Evolutionary conservation across 306 rosid genomes (phyloP).

Genomic region (Gleditsia sinensis): DNA sequence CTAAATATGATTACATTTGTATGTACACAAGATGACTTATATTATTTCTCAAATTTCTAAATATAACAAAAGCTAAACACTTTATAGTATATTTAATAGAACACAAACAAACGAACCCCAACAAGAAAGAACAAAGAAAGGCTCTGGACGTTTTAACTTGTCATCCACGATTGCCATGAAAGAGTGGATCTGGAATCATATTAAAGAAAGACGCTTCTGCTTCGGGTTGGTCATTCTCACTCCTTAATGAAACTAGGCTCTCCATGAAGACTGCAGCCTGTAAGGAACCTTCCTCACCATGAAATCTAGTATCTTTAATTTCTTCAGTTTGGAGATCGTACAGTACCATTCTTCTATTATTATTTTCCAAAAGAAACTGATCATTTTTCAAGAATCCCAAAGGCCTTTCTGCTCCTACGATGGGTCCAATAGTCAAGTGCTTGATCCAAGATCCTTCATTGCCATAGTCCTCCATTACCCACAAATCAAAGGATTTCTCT

Average conservation of each 20-base stretch:
- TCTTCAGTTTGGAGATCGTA: not conserved
- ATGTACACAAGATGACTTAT: no score
- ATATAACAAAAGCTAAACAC: no score
- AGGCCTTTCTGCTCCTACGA: not conserved
- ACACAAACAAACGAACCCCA: no score
- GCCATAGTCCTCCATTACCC: conserved; percentile 18
- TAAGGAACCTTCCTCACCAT: not conserved
- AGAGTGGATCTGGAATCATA: not conserved
- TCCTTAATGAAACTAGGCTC: not conserved
- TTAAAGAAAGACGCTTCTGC: not conserved
- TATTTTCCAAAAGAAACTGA: not conserved
- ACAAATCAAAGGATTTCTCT: conserved; percentile 6
- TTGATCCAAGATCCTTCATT: not conserved
- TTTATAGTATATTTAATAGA: no score
- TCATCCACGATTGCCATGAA: not conserved
- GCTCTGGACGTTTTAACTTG: not conserved
- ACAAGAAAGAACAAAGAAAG: not conserved
- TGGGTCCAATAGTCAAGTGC: not conserved
- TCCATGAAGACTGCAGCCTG: not conserved
- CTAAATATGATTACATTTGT: no score
- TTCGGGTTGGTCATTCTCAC: not conserved
- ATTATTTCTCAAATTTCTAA: no score
- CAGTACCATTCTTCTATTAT: not conserved
- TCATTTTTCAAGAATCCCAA: not conserved
- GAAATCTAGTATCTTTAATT: not conserved